A percentile compares a stretch with the other conserved stretches of the same genome.
phyloP scores from a whole-genome alignment of 2,329 filamentous ascomycete genomes.

The Cryphonectria parasitica region DNA sequence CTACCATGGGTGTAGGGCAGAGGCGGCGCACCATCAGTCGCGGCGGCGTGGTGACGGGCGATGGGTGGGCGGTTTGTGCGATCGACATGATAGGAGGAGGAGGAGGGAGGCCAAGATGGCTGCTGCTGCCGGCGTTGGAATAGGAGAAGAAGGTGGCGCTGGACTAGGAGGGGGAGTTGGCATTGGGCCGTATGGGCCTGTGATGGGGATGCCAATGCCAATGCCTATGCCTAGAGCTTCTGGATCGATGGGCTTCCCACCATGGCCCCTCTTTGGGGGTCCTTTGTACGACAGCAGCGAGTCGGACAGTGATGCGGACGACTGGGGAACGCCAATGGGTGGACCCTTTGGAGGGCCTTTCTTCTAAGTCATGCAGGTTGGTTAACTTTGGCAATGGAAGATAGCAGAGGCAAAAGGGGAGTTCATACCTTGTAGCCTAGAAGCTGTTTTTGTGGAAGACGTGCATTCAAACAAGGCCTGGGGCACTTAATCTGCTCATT shows the following conservation, averaged over 20 bases:
- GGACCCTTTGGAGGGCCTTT: conserved; percentile 13
- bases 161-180: neutral
- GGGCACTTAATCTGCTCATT: neutral
- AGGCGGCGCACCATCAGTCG: conserved; percentile 4
- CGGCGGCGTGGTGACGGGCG: neutral
- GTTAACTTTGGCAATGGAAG: neutral
- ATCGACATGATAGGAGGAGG: conserved; percentile 17
- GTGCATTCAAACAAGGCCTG: neutral
- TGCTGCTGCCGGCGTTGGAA: neutral
- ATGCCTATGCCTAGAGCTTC: neutral
- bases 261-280: conserved; percentile 13
- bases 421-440: no score
- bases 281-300: conserved; percentile 15
- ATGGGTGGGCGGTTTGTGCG: conserved; percentile 10
- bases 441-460: neutral
- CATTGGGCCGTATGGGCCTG: conserved; percentile 7
- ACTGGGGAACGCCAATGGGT: conserved; percentile 6
- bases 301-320: conserved; percentile 18
- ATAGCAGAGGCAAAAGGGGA: no score
- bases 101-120: neutral
- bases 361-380: neutral
- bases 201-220: neutral
- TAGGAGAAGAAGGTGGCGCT: neutral
- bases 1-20: conserved; percentile 11
- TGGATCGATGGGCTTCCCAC: conserved; percentile 1